Percentiles rank a stretch among this genome's conserved stretches.
phyloP scores from a whole-genome alignment of 768 basidiomycete genomes.

The Psilocybe cubensis region DNA sequence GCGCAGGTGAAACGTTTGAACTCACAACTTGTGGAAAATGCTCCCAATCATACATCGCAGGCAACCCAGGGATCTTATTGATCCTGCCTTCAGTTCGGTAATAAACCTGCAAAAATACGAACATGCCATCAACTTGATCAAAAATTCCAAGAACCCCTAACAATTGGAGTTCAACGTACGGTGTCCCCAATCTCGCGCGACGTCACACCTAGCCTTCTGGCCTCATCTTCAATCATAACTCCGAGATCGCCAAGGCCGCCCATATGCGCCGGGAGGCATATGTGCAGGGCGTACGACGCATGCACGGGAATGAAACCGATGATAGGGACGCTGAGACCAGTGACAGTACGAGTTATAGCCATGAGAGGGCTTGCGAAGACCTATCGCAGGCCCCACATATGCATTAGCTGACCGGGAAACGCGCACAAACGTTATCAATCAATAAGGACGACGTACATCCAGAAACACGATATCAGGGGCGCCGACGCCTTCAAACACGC shows the following conservation, averaged over 20 bases:
- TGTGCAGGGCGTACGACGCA: not conserved
- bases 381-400: not conserved
- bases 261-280: not conserved
- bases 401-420: not conserved
- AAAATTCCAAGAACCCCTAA: not conserved
- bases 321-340: not conserved
- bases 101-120: too few species aligned
- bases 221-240: not conserved
- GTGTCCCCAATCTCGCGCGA: not conserved
- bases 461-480: constrained; percentile 6
- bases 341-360: not conserved
- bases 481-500: constrained; percentile 4
- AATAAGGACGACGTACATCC: too few species aligned
- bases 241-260: constrained; percentile 1
- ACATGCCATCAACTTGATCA: not conserved
- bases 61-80: constrained; percentile 6
- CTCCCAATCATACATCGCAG: constrained; percentile 19
- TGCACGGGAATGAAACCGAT: not conserved
- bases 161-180: too few species aligned
- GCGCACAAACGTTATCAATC: too few species aligned
- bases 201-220: not conserved
- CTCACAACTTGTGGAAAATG: constrained; percentile 14
- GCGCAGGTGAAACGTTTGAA: too few species aligned
- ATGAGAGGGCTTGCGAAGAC: not conserved
- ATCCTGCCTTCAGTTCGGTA: not conserved